Conservation (phyloP, 2,329 filamentous ascomycete species). For the Torrubiellomyces zombiae region DNA sequence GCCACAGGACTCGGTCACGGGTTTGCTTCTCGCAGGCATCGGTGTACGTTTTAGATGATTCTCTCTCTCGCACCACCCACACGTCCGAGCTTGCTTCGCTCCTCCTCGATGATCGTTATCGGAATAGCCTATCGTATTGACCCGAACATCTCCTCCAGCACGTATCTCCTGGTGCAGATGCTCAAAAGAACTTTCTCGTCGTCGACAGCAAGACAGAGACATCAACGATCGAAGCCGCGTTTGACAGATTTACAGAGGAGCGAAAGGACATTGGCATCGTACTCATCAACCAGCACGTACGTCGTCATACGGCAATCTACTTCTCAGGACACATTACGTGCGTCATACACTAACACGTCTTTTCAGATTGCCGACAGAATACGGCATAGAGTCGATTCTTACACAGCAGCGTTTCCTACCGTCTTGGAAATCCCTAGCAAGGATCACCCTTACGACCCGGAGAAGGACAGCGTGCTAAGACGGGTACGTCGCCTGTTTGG, state of each 20-base stretch:
- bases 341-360: neutral
- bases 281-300: conserved; percentile 93
- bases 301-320: too few relatives aligned
- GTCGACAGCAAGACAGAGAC: conserved; percentile 90
- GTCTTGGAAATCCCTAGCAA: conserved; percentile 96
- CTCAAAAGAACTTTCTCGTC: conserved; percentile 94
- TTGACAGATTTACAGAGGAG: conserved; percentile 74
- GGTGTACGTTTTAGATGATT: too few relatives aligned
- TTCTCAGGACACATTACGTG: too few relatives aligned
- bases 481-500: conserved; percentile 55
- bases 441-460: conserved; percentile 95
- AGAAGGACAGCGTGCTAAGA: conserved; percentile 94
- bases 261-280: conserved; percentile 95
- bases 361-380: conserved; percentile 80
- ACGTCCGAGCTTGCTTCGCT: neutral
- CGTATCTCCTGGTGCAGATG: conserved; percentile 73
- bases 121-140: too few relatives aligned
- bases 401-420: conserved; percentile 89
- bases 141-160: conserved; percentile 38
- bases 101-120: neutral
- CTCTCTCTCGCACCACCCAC: conserved; percentile 1
- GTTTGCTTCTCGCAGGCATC: conserved; percentile 84
- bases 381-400: conserved; percentile 75
- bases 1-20: conserved; percentile 91
- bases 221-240: conserved; percentile 72